phyloP scores from a whole-genome alignment of 2,329 filamentous ascomycete species.

The Colletotrichum orchidophilum region DNA sequence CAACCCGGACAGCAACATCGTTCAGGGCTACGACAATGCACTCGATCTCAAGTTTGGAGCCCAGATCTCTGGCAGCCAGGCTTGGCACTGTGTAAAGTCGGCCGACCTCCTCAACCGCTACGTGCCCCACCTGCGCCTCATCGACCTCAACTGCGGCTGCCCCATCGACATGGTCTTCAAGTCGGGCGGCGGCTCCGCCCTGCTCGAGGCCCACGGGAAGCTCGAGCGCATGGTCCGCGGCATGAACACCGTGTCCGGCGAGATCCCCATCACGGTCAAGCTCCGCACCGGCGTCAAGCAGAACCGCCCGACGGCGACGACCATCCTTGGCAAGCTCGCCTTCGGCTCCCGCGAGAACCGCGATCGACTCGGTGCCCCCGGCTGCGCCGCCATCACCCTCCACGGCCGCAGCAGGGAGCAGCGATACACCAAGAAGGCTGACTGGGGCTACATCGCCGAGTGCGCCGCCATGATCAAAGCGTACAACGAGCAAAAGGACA shows the following conservation, averaged over 20 bases:
- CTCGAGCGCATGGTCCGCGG: constrained; percentile 94
- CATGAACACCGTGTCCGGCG: constrained; percentile 93
- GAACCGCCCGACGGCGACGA: constrained; percentile 79
- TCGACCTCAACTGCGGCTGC: constrained; percentile 97
- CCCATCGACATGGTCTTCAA: constrained; percentile 95
- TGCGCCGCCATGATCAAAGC: constrained; percentile 85
- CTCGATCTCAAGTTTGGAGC: constrained; percentile 89
- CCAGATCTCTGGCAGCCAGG: constrained; percentile 92
- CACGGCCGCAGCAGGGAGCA: constrained; percentile 95
- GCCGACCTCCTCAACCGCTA: constrained; percentile 82
- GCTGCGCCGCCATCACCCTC: constrained; percentile 93
- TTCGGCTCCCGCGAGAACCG: constrained; percentile 80
- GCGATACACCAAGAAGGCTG: constrained; percentile 89
- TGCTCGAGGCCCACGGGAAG: constrained; percentile 89
- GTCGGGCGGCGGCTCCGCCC: constrained; percentile 86
- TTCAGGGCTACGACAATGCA: constrained; percentile 82
- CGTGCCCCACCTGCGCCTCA: constrained; percentile 85
- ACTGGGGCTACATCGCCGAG: constrained; percentile 94
- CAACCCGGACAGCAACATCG: constrained; percentile 62
- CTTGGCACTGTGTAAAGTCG: constrained; percentile 89
- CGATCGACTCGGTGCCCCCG: constrained; percentile 76
- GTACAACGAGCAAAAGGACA: constrained; percentile 75
- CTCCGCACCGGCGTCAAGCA: constrained; percentile 91
- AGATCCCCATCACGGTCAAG: constrained; percentile 93
- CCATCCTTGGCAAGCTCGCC: constrained; percentile 83